A percentile compares a stretch with the other conserved stretches of the same genome.
Conservation (phyloP, 2,329 filamentous ascomycete species). For the Apiospora kogelbergensis region DNA sequence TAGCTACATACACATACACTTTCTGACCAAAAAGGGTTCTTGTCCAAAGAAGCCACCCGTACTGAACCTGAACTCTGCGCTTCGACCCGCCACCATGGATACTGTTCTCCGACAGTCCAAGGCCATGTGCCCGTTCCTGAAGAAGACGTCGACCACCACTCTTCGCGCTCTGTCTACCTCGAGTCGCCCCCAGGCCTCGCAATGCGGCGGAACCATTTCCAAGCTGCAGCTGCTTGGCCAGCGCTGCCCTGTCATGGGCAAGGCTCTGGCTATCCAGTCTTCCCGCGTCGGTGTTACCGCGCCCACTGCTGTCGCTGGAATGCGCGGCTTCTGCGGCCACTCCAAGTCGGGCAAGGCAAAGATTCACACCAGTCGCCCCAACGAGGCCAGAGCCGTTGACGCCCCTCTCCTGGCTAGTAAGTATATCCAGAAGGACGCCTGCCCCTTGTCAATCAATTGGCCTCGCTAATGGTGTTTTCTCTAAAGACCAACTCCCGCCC, state of each 20-base stretch:
- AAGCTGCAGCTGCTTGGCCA: conserved; percentile 93
- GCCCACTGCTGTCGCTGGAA: conserved; percentile 45
- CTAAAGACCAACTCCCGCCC: conserved; percentile 36
- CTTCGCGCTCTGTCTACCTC: conserved; percentile 85
- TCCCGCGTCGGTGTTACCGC: conserved; percentile 48
- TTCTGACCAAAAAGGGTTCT: not conserved
- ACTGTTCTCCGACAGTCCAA: conserved; percentile 91
- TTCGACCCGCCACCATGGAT: conserved; percentile 68
- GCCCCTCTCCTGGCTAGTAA: conserved; percentile 39
- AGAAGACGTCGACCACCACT: conserved; percentile 88
- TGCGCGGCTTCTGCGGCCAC: conserved; percentile 52
- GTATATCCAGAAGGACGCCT: not conserved
- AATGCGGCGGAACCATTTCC: conserved; percentile 90
- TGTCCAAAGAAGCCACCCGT: not conserved
- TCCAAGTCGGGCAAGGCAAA: conserved; percentile 63
- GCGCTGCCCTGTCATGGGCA: conserved; percentile 98
- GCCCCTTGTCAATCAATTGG: not conserved
- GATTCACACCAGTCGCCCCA: conserved; percentile 76
- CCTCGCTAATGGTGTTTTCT: conserved; percentile 19
- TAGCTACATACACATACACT: not conserved
- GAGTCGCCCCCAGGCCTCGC: conserved; percentile 64
- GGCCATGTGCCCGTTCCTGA: conserved; percentile 95
- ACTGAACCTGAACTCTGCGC: not conserved
- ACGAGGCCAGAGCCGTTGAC: conserved; percentile 78
- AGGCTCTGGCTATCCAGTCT: conserved; percentile 87